Evolutionary conservation across 495 filamentous ascomycete genomes (phyloP).

Genomic region (Aspergillus coremiiformis): DNA sequence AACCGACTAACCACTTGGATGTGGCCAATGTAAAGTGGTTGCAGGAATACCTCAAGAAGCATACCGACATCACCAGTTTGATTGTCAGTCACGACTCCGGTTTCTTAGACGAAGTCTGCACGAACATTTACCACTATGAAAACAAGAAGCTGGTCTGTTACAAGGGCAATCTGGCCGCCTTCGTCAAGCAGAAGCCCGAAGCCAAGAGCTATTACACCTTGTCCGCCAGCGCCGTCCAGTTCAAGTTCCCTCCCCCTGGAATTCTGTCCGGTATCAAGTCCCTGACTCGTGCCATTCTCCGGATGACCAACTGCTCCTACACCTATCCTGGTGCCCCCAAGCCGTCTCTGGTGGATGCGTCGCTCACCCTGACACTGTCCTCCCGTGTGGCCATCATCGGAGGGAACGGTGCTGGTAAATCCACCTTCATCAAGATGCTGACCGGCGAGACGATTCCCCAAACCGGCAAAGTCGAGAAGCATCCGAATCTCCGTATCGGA

Average conservation of each 20-base stretch:
- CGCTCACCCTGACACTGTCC: slow-evolving; percentile 76
- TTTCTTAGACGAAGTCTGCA: slow-evolving; percentile 95
- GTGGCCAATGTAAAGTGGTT: slow-evolving; percentile 95
- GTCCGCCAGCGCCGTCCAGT: slow-evolving; percentile 79
- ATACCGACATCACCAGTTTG: slow-evolving; percentile 94
- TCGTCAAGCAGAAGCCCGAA: slow-evolving; percentile 90
- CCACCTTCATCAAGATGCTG: slow-evolving; percentile 92
- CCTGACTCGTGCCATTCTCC: slow-evolving; percentile 82
- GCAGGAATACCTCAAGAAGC: slow-evolving; percentile 86
- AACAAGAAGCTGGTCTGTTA: slow-evolving; percentile 93
- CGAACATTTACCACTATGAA: slow-evolving; percentile 99
- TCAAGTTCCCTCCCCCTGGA: slow-evolving; percentile 96
- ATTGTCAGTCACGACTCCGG: slow-evolving; percentile 98
- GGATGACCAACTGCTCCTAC: slow-evolving; percentile 86
- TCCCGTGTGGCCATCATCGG: slow-evolving; percentile 95
- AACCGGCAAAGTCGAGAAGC: slow-evolving; percentile 87
- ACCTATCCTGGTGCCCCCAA: slow-evolving; percentile 82
- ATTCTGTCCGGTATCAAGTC: slow-evolving; percentile 95
- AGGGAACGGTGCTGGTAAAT: slow-evolving; percentile 96
- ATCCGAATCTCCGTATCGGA: slow-evolving; percentile 96
- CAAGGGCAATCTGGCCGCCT: slow-evolving; percentile 87
- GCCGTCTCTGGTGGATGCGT: slow-evolving; percentile 82
- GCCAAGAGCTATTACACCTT: slow-evolving; percentile 98
- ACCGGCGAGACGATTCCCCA: slow-evolving; percentile 94
- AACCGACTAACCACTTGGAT: slow-evolving; percentile 98